These are phyloP conservation scores for Coemansia sp. DNA, from an alignment of 192 early-diverging fungal genomes.

Conservation along the genomic window DNA sequence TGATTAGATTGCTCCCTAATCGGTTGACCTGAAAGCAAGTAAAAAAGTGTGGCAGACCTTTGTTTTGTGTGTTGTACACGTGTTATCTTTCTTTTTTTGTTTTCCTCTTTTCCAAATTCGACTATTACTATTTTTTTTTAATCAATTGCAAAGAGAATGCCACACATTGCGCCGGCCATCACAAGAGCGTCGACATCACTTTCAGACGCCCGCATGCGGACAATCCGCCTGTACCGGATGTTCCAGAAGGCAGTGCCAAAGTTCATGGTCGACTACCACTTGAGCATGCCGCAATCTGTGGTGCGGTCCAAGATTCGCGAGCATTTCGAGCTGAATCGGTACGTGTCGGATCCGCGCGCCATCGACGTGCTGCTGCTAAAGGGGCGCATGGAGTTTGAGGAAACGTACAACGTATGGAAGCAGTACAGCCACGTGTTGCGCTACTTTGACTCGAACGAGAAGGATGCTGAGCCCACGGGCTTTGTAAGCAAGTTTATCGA, in stretches of 20 bases:
- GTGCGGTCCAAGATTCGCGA: slow-evolving; percentile 85
- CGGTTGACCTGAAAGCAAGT: neutral
- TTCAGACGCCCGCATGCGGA: slow-evolving; percentile 63
- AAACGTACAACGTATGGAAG: slow-evolving; percentile 94
- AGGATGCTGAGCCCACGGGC: slow-evolving; percentile 66
- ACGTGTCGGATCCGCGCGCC: slow-evolving; percentile 71
- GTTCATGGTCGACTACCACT: slow-evolving; percentile 71
- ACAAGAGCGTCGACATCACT: slow-evolving; percentile 62
- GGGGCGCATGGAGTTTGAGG: slow-evolving; percentile 83
- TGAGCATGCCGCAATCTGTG: slow-evolving; percentile 70
- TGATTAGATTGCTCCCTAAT: neutral
- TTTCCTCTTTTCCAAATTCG: neutral
- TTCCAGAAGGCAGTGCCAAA: slow-evolving; percentile 69
- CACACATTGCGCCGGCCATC: slow-evolving; percentile 41
- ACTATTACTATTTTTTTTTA: no score
- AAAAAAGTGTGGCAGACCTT: neutral
- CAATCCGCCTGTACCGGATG: slow-evolving; percentile 70
- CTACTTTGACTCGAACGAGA: slow-evolving; percentile 82
- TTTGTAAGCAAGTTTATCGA: slow-evolving; percentile 84
- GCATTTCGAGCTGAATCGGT: slow-evolving; percentile 85
- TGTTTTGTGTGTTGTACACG: neutral
- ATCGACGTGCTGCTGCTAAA: slow-evolving; percentile 88
- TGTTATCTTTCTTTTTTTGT: neutral
- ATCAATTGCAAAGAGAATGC: slow-evolving; percentile 16
- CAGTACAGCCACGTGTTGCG: slow-evolving; percentile 83